Evolutionary conservation across 345 rosid species (phyloP).

Genomic region (Pistacia atlantica): DNA sequence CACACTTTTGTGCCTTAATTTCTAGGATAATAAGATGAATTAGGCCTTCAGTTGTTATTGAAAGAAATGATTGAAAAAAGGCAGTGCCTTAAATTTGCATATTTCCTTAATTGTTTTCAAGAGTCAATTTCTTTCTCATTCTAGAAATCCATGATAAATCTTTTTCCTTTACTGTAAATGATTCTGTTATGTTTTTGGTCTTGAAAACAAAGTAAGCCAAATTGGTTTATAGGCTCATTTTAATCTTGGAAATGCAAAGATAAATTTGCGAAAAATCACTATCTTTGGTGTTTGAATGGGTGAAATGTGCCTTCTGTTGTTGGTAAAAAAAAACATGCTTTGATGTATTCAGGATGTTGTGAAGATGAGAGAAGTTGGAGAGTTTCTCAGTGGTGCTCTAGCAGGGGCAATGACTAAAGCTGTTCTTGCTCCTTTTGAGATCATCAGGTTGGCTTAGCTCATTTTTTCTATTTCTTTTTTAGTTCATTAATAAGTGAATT

Average conservation of each 20-base stretch:
- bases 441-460: conserved; percentile 67
- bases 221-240: neutral
- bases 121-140: neutral
- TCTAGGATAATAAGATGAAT: neutral
- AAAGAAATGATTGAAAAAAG: neutral
- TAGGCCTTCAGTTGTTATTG: neutral
- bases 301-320: conserved; percentile 11
- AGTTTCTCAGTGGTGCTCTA: conserved; percentile 95
- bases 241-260: neutral
- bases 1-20: conserved; percentile 1
- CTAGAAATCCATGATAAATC: neutral
- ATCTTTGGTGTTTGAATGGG: neutral
- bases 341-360: conserved; percentile 57
- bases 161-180: neutral
- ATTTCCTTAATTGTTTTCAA: neutral
- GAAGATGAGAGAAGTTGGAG: conserved; percentile 78
- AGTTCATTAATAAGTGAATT: neutral
- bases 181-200: neutral
- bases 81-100: neutral
- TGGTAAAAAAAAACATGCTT: conserved; percentile 20
- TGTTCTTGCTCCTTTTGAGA: conserved; percentile 97
- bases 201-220: neutral
- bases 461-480: conserved; percentile 5
- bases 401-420: conserved; percentile 99
- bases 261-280: neutral